A percentile compares a stretch with the other conserved stretches of the same genome.
Conservation (phyloP, 169 alveolate species). For the Plasmodium ovale region DNA sequence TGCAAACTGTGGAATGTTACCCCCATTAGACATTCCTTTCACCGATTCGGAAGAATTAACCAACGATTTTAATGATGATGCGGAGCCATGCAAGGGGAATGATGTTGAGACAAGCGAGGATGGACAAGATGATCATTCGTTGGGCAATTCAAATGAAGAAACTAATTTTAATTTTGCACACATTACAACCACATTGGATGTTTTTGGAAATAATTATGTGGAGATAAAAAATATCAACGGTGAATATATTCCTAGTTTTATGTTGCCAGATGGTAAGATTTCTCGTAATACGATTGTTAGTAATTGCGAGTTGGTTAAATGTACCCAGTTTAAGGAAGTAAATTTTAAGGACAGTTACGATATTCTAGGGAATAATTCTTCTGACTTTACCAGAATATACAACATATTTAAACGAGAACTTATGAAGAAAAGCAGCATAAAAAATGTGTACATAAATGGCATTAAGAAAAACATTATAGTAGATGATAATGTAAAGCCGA, state of each 20-base stretch:
- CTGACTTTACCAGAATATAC: conserved; percentile 42
- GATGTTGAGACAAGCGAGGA: not conserved
- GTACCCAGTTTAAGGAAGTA: conserved; percentile 27
- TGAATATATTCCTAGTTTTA: conserved; percentile 1
- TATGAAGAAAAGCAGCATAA: conserved; percentile 37
- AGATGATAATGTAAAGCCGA: conserved; percentile 30
- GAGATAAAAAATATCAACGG: not conserved
- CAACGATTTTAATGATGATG: not conserved
- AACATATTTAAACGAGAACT: conserved; percentile 43
- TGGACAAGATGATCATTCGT: not conserved
- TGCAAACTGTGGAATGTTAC: not conserved
- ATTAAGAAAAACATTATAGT: conserved; percentile 48
- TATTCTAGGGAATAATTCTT: conserved; percentile 16
- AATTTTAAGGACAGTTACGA: conserved; percentile 34
- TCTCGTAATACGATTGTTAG: not conserved
- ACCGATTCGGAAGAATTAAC: not conserved
- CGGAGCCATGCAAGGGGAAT: not conserved
- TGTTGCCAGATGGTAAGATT: conserved; percentile 1
- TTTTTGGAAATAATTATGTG: not conserved
- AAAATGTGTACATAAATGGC: conserved; percentile 72
- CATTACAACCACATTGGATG: not conserved
- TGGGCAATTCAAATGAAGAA: not conserved
- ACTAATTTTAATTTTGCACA: not conserved
- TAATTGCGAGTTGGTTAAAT: conserved; percentile 26
- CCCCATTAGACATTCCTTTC: not conserved